These are phyloP conservation scores for Dactylellina haptotyla DNA, from an alignment of 2,329 filamentous ascomycete species.

Conservation along the genomic window DNA sequence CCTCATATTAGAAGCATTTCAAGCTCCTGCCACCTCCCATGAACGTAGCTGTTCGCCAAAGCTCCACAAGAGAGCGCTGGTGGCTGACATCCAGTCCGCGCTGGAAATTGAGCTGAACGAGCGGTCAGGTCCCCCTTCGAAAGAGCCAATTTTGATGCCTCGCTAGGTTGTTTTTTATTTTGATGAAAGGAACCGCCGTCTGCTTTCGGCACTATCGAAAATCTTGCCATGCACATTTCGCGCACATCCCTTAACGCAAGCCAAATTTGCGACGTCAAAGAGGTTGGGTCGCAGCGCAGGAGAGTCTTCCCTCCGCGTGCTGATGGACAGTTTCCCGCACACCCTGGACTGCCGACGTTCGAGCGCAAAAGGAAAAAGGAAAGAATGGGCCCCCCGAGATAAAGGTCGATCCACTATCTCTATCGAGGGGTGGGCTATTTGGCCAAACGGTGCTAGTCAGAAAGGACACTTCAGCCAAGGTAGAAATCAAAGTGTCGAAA, in stretches of 20 bases:
- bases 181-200: conserved; percentile 39
- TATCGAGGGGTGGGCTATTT: no score
- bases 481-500: conserved; percentile 4
- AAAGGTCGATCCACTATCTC: no score
- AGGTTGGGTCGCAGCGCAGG: conserved; percentile 42
- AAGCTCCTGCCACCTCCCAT: conserved; percentile 18
- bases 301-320: conserved; percentile 22
- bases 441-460: conserved; percentile 7
- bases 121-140: neutral
- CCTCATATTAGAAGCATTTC: conserved; percentile 8
- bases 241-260: conserved; percentile 33
- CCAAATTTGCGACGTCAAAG: conserved; percentile 12
- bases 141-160: conserved; percentile 24
- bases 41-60: conserved; percentile 1
- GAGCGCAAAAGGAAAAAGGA: neutral
- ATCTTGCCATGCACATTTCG: conserved; percentile 25
- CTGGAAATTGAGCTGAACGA: conserved; percentile 47
- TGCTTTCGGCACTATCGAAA: conserved; percentile 47
- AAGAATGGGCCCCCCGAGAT: neutral
- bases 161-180: neutral
- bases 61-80: conserved; percentile 39
- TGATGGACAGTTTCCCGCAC: conserved; percentile 25
- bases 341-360: conserved; percentile 1
- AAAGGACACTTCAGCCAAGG: neutral
- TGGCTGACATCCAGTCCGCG: conserved; percentile 33